These are phyloP conservation scores for Xylaria scruposa DNA, from an alignment of 495 filamentous ascomycete genomes.

Conservation along the genomic window DNA sequence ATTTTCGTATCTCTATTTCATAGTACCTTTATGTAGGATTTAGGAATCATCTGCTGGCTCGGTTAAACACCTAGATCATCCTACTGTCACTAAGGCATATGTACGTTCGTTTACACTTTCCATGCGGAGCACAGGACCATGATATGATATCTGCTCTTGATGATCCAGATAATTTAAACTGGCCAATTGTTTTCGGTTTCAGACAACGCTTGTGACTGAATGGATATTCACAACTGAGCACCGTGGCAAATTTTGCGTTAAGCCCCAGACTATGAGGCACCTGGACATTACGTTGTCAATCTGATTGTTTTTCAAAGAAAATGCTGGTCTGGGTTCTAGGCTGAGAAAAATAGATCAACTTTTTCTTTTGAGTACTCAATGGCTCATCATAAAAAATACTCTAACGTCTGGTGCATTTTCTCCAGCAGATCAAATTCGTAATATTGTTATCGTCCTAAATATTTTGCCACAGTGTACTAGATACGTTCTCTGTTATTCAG, in stretches of 20 bases:
- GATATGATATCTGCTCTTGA: neutral
- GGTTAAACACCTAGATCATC: slow-evolving; percentile 57
- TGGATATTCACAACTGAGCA: slow-evolving; percentile 90
- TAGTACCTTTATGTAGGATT: neutral
- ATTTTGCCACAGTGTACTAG: slow-evolving; percentile 74
- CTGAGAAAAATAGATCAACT: slow-evolving; percentile 77
- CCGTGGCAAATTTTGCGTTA: slow-evolving; percentile 58
- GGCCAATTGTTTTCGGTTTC: neutral
- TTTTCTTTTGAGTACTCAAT: slow-evolving; percentile 79
- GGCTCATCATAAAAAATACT: slow-evolving; percentile 29
- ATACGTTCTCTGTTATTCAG: slow-evolving; percentile 77
- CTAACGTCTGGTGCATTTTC: neutral
- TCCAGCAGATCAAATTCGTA: neutral
- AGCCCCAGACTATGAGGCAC: slow-evolving; percentile 52
- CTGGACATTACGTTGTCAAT: neutral
- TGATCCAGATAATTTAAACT: neutral
- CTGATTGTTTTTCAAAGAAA: neutral
- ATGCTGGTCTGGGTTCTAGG: slow-evolving; percentile 9
- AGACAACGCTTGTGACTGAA: slow-evolving; percentile 74
- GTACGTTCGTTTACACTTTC: neutral
- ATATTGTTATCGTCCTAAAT: slow-evolving; percentile 13
- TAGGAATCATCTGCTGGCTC: neutral
- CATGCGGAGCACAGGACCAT: neutral
- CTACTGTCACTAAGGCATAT: slow-evolving; percentile 83
- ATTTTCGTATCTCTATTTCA: neutral